Evolutionary conservation across 139 green algal genomes (phyloP), one percentile per base, ranked within the genome.

Genomic region (Ettlia oleoabundans): DNA sequence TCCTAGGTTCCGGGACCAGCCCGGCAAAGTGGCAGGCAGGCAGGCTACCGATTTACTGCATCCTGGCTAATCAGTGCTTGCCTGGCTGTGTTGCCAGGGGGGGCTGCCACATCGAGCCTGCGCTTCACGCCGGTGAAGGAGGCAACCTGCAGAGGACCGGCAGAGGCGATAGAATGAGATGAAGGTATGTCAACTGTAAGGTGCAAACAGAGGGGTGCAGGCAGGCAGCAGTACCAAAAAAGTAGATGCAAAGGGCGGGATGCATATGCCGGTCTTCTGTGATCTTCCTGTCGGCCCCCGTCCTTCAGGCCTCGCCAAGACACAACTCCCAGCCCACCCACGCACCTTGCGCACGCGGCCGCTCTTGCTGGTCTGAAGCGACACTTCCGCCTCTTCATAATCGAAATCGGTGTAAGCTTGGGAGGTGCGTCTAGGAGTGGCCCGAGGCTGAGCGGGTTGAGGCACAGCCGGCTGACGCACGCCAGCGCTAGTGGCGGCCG

Each of bases 341-440:
- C 74, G 4, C 41, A 85, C 83, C 73, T 85, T 87, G 33, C 83
- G 77, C 40, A 84, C 67, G n/a, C 83, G 67, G n/a, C 83, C 77
- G 47, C 66, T 76, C 66, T 85, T 85, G 65, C 77, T 87, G 19
- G 66, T 80, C 51, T 85, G 76, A 38, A 85, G 58, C 9, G 30
- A 47, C 42, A 78, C 47, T 24, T 76, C 62, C 3, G 75, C 73
- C 33, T 75, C 62, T 47, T 82, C 64, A 21, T 83, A 76, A 6
- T 76, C 78, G 32, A 61, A 52, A 47, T 76, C 72, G 2, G 72
- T 51, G 35, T 67, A 79, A 8, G 43, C n/a, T 26, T 77, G 70
- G n/a, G 70, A 77, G 4, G 42, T 28, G n/a, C 70, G 43, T 32
- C 70, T 42, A 2, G 70, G 70, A 9, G 70, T 77, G 70, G 70